Evolutionary conservation across 208 protist genomes (phyloP), one percentile per base, ranked within the genome.

Genomic region (Leishmania guyanensis): DNA sequence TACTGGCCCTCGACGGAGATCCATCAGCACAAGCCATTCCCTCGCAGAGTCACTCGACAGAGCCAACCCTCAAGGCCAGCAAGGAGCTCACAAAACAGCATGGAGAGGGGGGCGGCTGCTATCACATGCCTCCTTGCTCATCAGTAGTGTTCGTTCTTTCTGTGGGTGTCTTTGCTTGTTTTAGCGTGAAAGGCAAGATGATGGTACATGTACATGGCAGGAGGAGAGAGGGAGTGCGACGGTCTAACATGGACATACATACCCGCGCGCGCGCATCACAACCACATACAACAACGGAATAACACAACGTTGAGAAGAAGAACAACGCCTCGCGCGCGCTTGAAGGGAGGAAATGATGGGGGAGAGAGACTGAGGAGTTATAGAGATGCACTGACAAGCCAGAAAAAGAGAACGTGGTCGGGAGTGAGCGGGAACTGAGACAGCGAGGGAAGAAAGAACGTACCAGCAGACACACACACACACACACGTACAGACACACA

Each of bases 121-220:
- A 46, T 46, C 43, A 46, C 43, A 46, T 46, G 43, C 43, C 58
- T 64, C 29, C 9, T n/a, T 64, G 58, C 26, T 14, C 26, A 64
- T 10, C 26, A 17, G 16, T n/a, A 22, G 58, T 58, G 16, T 50
- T 10, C 14, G 6, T 43, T 29, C 8, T 60, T 36, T 5, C 17
- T 58, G 43, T 20, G 3, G 46, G 29, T 36, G 39, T 48, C 20
- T 16, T 77, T 14, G 29, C 20, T 43, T 53, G 29, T 65, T 39
- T 54, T 39, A 50, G 39, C 48, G 33, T 8, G 16, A 39, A 69
- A 69, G 29, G 16, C 22, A 46, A 39, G 16, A 12, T 10, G 51
- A 79, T 56, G 29, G n/a, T 75, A 80, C 50, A 64, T 73, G 66
- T 80, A 80, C 77, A 80, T 75, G 26, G 22, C 56, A 66, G 74